These are phyloP conservation scores for Fusarium sacchari DNA, from an alignment of 2,329 filamentous ascomycete genomes.

Conservation along the genomic window DNA sequence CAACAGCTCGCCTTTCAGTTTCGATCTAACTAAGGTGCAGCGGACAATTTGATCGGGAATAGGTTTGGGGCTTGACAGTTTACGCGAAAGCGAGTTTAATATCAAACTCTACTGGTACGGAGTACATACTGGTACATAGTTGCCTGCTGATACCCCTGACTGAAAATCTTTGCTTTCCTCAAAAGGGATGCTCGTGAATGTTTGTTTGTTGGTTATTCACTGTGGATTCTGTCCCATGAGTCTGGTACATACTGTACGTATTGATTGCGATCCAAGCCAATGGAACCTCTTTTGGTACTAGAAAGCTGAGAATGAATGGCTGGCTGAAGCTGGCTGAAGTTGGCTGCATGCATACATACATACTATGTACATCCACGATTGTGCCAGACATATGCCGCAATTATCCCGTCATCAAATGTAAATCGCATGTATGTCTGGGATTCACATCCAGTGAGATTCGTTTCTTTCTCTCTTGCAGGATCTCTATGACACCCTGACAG, in stretches of 20 bases:
- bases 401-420: constrained; percentile 23
- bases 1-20: background rate
- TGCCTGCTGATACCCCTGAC: background rate
- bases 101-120: background rate
- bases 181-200: background rate
- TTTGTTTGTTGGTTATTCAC: background rate
- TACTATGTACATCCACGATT: background rate
- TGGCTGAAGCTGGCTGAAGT: background rate
- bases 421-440: constrained; percentile 14
- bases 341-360: background rate
- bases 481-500: constrained; percentile 25
- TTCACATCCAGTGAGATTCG: constrained; percentile 4
- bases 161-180: background rate
- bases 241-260: background rate
- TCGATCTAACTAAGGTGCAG: constrained; percentile 3
- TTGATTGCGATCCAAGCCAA: background rate
- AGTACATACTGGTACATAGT: no score
- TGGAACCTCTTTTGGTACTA: background rate
- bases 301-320: background rate
- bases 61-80: background rate
- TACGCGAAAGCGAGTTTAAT: constrained; percentile 11
- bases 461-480: constrained; percentile 13
- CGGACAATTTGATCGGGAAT: background rate
- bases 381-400: constrained; percentile 1
- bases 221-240: background rate